These are phyloP conservation scores for Penicillium ochrochloron DNA, from an alignment of 495 filamentous ascomycete species.

Conservation along the genomic window DNA sequence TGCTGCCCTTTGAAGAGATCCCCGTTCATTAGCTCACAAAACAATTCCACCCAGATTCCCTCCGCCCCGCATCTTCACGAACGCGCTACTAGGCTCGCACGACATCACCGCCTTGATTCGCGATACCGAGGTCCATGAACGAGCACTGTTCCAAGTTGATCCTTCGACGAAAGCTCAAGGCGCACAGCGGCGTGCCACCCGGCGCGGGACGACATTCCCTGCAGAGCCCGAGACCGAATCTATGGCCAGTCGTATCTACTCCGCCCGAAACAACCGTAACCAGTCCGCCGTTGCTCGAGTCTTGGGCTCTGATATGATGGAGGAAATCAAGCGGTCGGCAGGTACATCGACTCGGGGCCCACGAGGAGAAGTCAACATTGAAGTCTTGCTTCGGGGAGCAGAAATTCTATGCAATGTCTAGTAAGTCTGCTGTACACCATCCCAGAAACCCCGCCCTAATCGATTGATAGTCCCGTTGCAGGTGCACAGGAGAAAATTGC, in stretches of 20 bases:
- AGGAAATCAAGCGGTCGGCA: slow-evolving; percentile 69
- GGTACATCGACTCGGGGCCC: slow-evolving; percentile 46
- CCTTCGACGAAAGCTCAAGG: slow-evolving; percentile 55
- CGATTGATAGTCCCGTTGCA: slow-evolving; percentile 64
- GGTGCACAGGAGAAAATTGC: slow-evolving; percentile 82
- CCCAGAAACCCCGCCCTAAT: slow-evolving; percentile 2
- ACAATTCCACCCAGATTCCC: slow-evolving; percentile 66
- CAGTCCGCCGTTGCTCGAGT: slow-evolving; percentile 91
- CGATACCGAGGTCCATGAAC: slow-evolving; percentile 94
- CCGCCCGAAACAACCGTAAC: slow-evolving; percentile 61
- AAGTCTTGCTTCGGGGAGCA: slow-evolving; percentile 81
- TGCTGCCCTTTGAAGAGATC: background rate
- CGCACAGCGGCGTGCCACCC: slow-evolving; percentile 47
- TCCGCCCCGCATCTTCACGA: slow-evolving; percentile 92
- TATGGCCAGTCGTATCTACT: slow-evolving; percentile 55
- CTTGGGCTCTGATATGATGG: slow-evolving; percentile 83
- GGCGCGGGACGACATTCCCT: slow-evolving; percentile 53
- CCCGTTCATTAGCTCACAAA: background rate
- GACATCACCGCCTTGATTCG: slow-evolving; percentile 95
- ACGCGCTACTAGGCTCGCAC: slow-evolving; percentile 81
- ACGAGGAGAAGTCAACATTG: slow-evolving; percentile 79
- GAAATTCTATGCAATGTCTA: slow-evolving; percentile 92
- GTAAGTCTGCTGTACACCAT: slow-evolving; percentile 45
- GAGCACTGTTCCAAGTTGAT: slow-evolving; percentile 90
- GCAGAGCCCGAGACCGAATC: slow-evolving; percentile 47